Percentiles rank a stretch among this genome's conserved stretches.
phyloP scores from a whole-genome alignment of 495 filamentous ascomycete genomes.

The Tuber melanosporum region DNA sequence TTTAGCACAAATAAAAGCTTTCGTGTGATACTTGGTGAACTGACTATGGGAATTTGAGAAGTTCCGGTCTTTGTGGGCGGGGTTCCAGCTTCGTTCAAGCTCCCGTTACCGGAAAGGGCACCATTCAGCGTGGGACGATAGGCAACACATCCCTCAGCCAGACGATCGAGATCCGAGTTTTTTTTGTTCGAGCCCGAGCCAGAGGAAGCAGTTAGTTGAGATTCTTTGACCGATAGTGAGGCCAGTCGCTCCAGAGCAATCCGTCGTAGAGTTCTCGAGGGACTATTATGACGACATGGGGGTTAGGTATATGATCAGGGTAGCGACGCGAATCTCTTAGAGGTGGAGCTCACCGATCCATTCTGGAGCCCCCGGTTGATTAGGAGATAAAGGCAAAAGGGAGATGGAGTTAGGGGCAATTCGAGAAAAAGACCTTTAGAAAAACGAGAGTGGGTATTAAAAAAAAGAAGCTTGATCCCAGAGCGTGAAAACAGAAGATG shows the following conservation, averaged over 20 bases:
- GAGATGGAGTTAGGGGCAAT: not conserved
- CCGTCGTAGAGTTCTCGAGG: conserved; percentile 38
- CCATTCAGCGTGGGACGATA: conserved; percentile 7
- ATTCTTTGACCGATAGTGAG: conserved; percentile 31
- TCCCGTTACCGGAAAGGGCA: conserved; percentile 42
- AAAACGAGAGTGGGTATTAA: conserved; percentile 9
- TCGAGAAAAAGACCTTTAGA: not conserved
- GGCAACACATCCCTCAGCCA: conserved; percentile 33
- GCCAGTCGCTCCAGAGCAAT: conserved; percentile 39
- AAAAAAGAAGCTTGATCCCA: conserved; percentile 13
- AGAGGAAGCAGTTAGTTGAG: not conserved
- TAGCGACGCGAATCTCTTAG: not conserved
- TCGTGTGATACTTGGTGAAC: conserved; percentile 17
- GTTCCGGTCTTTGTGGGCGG: conserved; percentile 43
- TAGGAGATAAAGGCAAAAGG: not conserved
- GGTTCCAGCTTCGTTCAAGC: conserved; percentile 44
- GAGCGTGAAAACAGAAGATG: conserved; percentile 6
- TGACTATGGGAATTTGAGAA: conserved; percentile 52
- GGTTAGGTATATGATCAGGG: not conserved
- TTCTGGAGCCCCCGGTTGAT: not conserved
- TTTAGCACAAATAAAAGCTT: conserved; percentile 8
- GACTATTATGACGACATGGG: conserved; percentile 6
- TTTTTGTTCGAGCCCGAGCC: conserved; percentile 9
- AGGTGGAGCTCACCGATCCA: not conserved
- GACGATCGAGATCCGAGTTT: conserved; percentile 36